Conservation (phyloP, 163 green algal genomes). For the Scenedesmus sp. region DNA sequence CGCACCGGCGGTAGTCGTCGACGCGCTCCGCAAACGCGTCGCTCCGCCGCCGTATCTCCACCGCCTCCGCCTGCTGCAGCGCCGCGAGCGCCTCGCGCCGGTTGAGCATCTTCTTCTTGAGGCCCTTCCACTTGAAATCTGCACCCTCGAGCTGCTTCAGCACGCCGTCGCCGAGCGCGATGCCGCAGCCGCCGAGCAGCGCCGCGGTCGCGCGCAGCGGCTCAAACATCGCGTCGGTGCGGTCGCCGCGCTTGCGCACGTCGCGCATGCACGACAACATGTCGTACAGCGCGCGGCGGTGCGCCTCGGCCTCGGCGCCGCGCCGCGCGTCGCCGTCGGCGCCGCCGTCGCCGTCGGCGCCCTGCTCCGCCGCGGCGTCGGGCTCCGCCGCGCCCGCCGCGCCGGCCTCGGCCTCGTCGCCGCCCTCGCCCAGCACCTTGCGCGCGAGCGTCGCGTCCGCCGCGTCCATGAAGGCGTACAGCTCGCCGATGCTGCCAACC, state of each 20-base stretch:
- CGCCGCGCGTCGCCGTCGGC: not conserved
- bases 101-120: constrained; percentile 94
- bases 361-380: not conserved
- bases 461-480: constrained; percentile 88
- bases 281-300: constrained; percentile 72
- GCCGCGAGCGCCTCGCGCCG: constrained; percentile 78
- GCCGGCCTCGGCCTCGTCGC: constrained; percentile 37
- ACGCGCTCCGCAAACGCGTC: constrained; percentile 82
- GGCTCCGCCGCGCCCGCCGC: constrained; percentile 22
- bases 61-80: constrained; percentile 84
- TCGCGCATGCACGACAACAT: constrained; percentile 92
- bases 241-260: constrained; percentile 81
- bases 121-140: constrained; percentile 76
- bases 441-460: constrained; percentile 71
- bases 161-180: constrained; percentile 66
- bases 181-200: constrained; percentile 77
- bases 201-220: constrained; percentile 81
- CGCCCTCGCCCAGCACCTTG: constrained; percentile 62
- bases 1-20: constrained; percentile 76
- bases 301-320: constrained; percentile 43
- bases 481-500: constrained; percentile 76
- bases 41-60: constrained; percentile 82
- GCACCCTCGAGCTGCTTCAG: constrained; percentile 67
- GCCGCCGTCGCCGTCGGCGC: not conserved
- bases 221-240: constrained; percentile 85